phyloP scores from a whole-genome alignment of 225 moss, liverwort and hornwort species.

The Pleurozium schreberi region DNA sequence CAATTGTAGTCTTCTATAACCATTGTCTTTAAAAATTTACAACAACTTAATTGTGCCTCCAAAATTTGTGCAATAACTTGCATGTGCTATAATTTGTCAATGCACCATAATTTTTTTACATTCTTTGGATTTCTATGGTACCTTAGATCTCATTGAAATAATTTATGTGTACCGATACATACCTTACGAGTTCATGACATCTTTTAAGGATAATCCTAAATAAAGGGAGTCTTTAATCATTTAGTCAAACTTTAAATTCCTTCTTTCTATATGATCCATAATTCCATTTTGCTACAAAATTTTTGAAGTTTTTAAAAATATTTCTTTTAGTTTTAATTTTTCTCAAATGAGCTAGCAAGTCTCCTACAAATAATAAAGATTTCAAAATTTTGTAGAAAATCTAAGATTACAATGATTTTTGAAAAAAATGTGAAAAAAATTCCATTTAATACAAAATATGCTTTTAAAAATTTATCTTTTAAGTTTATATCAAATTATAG shows the following conservation, averaged over 20 bases:
- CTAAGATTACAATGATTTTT: not conserved
- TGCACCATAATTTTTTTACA: not conserved
- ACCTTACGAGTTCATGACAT: not conserved
- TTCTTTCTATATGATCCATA: not conserved
- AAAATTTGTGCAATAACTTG: not conserved
- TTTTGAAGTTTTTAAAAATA: too few relatives aligned
- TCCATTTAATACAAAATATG: not conserved
- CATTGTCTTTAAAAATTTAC: not conserved
- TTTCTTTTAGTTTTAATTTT: too few relatives aligned
- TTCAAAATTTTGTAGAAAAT: not conserved
- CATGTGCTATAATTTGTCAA: not conserved
- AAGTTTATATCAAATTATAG: not conserved
- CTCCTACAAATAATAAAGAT: not conserved
- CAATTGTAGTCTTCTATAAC: not conserved
- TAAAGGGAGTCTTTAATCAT: not conserved
- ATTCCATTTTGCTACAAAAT: not conserved
- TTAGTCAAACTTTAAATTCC: not conserved
- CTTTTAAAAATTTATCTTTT: not conserved
- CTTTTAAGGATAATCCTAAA: not conserved
- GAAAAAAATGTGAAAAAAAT: not conserved
- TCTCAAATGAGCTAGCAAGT: not conserved
- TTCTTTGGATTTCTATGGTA: not conserved
- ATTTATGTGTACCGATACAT: not conserved
- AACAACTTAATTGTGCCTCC: not conserved
- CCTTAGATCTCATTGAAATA: not conserved